Conservation (phyloP, 2,329 filamentous ascomycete species). For the Aphanoascus verrucosus region DNA sequence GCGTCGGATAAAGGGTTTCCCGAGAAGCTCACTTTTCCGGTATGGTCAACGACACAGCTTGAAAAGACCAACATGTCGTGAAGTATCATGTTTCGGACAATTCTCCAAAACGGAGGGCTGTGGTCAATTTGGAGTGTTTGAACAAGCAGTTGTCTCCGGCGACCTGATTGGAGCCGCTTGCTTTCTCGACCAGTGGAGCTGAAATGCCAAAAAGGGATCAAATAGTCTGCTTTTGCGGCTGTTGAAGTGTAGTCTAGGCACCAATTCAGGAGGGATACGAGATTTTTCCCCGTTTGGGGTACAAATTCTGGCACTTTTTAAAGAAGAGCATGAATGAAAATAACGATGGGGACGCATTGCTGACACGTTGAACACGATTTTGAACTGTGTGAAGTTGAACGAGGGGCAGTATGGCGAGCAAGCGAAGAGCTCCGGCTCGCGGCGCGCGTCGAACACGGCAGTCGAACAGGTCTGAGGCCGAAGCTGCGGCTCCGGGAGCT, state of each 20-base stretch:
- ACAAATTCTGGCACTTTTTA: neutral
- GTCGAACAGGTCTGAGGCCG: neutral
- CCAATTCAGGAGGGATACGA: neutral
- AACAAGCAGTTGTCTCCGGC: neutral
- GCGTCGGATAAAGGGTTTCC: no score
- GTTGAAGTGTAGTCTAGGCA: slow-evolving; percentile 1
- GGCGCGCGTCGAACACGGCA: neutral
- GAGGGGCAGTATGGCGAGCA: neutral
- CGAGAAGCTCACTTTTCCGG: no score
- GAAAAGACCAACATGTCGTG: no score
- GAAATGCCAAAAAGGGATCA: neutral
- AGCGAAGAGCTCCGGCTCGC: slow-evolving; percentile 4
- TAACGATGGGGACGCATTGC: neutral
- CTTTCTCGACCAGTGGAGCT: neutral
- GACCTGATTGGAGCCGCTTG: neutral
- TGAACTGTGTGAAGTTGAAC: neutral
- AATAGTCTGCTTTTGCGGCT: neutral
- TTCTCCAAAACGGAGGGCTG: neutral
- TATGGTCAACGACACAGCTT: no score
- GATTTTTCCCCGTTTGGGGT: neutral
- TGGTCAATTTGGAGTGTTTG: neutral
- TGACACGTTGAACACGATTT: neutral
- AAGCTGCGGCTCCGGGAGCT: neutral
- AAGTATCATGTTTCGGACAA: neutral
- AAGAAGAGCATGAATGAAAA: neutral